Base-by-base conservation (phyloP, 768 basidiomycete species). In the Suillus subaureus region DNA sequence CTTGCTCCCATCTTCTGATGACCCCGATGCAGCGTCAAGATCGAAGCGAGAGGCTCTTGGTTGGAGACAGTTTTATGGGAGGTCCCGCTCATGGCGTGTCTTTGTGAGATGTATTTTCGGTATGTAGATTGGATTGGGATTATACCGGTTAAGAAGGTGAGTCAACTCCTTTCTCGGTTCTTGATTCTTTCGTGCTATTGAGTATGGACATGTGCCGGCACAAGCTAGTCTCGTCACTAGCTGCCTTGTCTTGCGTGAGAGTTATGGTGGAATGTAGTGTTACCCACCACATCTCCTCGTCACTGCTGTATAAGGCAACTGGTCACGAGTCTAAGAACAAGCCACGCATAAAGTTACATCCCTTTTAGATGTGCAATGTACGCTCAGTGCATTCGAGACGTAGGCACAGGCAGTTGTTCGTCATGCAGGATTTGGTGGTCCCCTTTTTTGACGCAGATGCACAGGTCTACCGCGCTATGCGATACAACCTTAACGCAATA, bases 31-130 rank as follows among this genome's bases (percentile, higher is more conserved):
- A 75, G 79, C 43, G 77, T 96, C 43, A 87, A 93, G 70, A 91
- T 99, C 62, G 87, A 89, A 67, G 85, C 87, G 5, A 72, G 72
- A 37, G 96, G 94, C 9, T 83, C 83, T 5, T 96, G 94, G 94
- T 78, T 78, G 0, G 93, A 96, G 68, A 85, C 92, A 11, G 97
- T 99, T 65, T 80, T 97, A 31, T 99, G 97, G 89, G 97, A 99
- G 79, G 95, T 98, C 2, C 96, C 95, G 1, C 80, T 99, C 61
- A 96, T 99, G 94, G 89, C 95, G 18, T 88, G 88, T 68, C 80
- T 99, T 62, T 94, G 93, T 72, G 95, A 99, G 75, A 87, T 88
- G 23, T 96, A 94, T 79, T 99, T 97, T 79, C 82, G 79, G 26
- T 83, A 84, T 21, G 89, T 87, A 42, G 85, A 85, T 70, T 90